These are phyloP conservation scores for Zalaria obscura DNA, from an alignment of 2,329 filamentous ascomycete genomes.

Conservation along the genomic window DNA sequence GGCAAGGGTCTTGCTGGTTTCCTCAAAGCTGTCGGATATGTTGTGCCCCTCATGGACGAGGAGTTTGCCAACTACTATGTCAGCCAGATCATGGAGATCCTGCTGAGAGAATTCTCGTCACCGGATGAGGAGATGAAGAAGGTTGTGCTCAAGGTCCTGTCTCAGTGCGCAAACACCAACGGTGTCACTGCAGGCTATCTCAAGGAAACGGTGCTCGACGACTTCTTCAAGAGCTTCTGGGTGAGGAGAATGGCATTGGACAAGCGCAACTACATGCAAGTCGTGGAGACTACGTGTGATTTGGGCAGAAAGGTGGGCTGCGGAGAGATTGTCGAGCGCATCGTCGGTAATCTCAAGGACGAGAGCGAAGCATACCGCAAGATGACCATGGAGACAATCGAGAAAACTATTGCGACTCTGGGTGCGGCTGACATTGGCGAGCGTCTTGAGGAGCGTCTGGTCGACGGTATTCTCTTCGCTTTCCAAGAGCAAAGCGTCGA, in stretches of 20 bases:
- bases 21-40: slow-evolving; percentile 92
- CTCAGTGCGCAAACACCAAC: slow-evolving; percentile 85
- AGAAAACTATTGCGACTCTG: slow-evolving; percentile 87
- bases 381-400: slow-evolving; percentile 97
- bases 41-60: slow-evolving; percentile 98
- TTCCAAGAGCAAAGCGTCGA: slow-evolving; percentile 98
- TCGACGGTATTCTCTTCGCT: slow-evolving; percentile 87
- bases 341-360: slow-evolving; percentile 93
- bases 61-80: slow-evolving; percentile 99
- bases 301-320: slow-evolving; percentile 96
- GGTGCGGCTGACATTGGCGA: slow-evolving; percentile 91
- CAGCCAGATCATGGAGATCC: slow-evolving; percentile 95
- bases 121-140: slow-evolving; percentile 99
- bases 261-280: slow-evolving; percentile 93
- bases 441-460: slow-evolving; percentile 79
- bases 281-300: slow-evolving; percentile 95
- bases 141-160: slow-evolving; percentile 93
- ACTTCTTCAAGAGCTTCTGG: slow-evolving; percentile 99
- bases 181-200: slow-evolving; percentile 91
- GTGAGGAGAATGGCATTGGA: slow-evolving; percentile 92
- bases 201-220: slow-evolving; percentile 85
- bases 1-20: slow-evolving; percentile 94
- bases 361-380: slow-evolving; percentile 96
- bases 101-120: slow-evolving; percentile 88
- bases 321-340: slow-evolving; percentile 82